Evolutionary conservation across 2,329 filamentous ascomycete genomes (phyloP), one percentile per base, ranked within the genome.

Genomic region (Ophioceras dolichostomum): DNA sequence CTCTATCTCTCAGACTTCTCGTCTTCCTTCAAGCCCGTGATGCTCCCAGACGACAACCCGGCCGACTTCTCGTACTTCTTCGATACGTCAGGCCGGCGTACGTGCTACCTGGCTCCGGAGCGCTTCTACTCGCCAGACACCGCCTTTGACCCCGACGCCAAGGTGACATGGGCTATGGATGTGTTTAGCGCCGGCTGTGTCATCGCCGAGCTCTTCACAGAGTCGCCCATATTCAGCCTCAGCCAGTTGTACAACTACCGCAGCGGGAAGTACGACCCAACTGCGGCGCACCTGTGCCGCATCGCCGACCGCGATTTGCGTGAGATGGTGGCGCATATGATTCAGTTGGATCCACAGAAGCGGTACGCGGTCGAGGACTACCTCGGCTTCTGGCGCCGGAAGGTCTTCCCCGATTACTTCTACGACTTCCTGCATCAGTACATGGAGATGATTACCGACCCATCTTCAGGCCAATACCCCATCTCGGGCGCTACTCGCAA

Each of bases 21-120:
- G 4, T 87, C 89, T 0, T 81, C 84, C 0, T 96, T 94, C 64
- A 98, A 98, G 54, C 91, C 88, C 10, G 84, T 88, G 5, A 85
- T 86, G 57, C 67, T 98, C 3, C 91, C 91, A 3, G 89, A 95
- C 56, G 88, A 98, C 51, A 96, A 98, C 51, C 91, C 91, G 2
- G 88, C 86, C 13, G 87, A 96, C 50, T 98, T 96, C 52, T 94
- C 88, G 1, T 96, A 95, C 58, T 98, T 89, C 55, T 98, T 96
- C 50, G 91, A 98, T 51, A 87, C 85, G 0, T 94, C 88, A 4
- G 86, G 86, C 6, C 75, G 88, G 39, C 73, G 91, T 37, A 95
- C 87, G 4, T 98, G 91, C 60, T 96, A 98, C 51, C 67, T 98
- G 20, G 93, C 93, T 0, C 91, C 91, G 1, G 93, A 98, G 56